Conservation (phyloP, 306 rosid genomes). For the Cucumis sativus region DNA sequence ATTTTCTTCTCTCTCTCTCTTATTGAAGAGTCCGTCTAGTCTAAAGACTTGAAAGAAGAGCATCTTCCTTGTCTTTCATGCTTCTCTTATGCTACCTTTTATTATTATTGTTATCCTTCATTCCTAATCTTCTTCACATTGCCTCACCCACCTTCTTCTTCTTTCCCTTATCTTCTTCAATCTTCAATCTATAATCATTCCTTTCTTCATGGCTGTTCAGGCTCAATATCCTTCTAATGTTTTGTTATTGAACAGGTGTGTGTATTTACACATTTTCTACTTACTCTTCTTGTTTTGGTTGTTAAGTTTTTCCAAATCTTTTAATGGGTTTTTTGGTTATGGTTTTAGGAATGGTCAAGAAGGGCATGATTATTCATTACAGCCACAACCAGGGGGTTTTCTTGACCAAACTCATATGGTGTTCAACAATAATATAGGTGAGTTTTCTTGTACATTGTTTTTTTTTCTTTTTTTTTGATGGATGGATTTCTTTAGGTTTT, state of each 20-base stretch:
- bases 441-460: background rate
- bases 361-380: constrained; percentile 52
- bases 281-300: background rate
- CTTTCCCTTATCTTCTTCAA: background rate
- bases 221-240: constrained; percentile 95
- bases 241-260: constrained; percentile 62
- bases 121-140: constrained; percentile 21
- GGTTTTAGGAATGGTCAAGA: constrained; percentile 48
- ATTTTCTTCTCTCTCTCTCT: background rate
- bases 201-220: constrained; percentile 67
- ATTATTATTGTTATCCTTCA: constrained; percentile 18
- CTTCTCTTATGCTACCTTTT: constrained; percentile 37
- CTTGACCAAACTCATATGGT: constrained; percentile 63
- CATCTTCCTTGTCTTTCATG: constrained; percentile 42
- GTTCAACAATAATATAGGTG: constrained; percentile 50
- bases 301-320: background rate
- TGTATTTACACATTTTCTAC: background rate
- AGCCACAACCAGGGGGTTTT: constrained; percentile 43
- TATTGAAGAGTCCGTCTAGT: constrained; percentile 40
- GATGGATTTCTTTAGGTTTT: background rate
- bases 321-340: background rate
- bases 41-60: constrained; percentile 8
- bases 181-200: background rate
- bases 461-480: background rate
- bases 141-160: constrained; percentile 9